Conservation (phyloP, 768 basidiomycete species). For the Lactarius sanguifluus region DNA sequence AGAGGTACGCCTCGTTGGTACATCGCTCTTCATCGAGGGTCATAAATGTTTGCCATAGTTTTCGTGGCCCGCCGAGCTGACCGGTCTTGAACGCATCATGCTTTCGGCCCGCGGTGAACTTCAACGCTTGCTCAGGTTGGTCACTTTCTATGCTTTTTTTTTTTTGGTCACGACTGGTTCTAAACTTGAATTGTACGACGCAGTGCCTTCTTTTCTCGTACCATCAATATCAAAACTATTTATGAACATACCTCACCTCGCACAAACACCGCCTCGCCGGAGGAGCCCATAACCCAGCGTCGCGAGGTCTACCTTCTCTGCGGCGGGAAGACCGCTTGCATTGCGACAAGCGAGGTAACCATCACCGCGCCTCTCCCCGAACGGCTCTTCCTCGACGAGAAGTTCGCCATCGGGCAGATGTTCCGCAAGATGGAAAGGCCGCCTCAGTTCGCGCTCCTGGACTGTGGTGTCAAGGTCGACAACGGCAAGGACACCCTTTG, state of each 20-base stretch:
- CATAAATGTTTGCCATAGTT: conserved; percentile 10
- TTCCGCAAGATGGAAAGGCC: conserved; percentile 31
- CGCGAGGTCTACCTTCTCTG: conserved; percentile 67
- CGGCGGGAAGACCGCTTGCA: conserved; percentile 51
- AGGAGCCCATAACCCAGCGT: conserved; percentile 57
- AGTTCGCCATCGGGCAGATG: too few relatives aligned
- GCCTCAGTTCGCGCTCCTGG: conserved; percentile 58
- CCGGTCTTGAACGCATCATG: conserved; percentile 65
- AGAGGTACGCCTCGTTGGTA: conserved; percentile 8
- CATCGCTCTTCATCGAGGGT: too few relatives aligned
- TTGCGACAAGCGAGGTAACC: conserved; percentile 64
- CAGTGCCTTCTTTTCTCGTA: conserved; percentile 65
- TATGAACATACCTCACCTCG: conserved; percentile 49
- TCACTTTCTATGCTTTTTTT: too few relatives aligned
- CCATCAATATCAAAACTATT: conserved; percentile 57
- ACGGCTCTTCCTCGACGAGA: conserved; percentile 37
- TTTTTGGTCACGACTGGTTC: too few relatives aligned
- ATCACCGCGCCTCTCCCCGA: conserved; percentile 57
- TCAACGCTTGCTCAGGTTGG: conserved; percentile 57
- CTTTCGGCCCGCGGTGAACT: conserved; percentile 69
- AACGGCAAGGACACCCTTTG: conserved; percentile 40
- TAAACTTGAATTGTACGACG: not conserved
- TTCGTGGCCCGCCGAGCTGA: conserved; percentile 46
- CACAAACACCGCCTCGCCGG: conserved; percentile 42
- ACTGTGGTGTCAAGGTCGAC: conserved; percentile 44